Evolutionary conservation across 257 asterid genomes (phyloP).

Genomic region (Mentha longifolia): DNA sequence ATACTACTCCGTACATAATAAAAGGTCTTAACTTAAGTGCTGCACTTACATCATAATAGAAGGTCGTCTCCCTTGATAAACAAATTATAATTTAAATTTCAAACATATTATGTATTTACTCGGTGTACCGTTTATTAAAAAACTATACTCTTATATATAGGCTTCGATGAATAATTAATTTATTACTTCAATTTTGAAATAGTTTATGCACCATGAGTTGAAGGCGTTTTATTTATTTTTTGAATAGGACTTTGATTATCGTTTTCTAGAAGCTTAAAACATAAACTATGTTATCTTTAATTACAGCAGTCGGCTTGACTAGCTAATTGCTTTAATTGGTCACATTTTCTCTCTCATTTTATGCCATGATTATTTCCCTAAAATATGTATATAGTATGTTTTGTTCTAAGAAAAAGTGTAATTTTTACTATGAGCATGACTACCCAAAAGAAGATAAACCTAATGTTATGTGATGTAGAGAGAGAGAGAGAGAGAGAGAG

Average conservation of each 20-base stretch:
- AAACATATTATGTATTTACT: too few species aligned
- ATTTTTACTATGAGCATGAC: slow-evolving; percentile 7
- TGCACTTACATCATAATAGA: slow-evolving; percentile 51
- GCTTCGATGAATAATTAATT: too few species aligned
- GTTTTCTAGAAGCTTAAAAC: background rate
- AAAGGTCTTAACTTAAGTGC: slow-evolving; percentile 41
- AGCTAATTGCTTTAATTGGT: background rate
- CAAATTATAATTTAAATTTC: too few species aligned
- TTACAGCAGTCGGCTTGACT: background rate
- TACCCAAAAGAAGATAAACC: background rate
- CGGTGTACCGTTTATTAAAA: too few species aligned
- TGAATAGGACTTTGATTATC: background rate
- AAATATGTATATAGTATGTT: slow-evolving; percentile 4
- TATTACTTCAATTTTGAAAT: too few species aligned
- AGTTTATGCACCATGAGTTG: background rate
- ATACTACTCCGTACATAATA: too few species aligned
- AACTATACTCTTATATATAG: too few species aligned
- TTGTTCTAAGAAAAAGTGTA: background rate
- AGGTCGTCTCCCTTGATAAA: slow-evolving; percentile 11
- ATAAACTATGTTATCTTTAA: background rate
- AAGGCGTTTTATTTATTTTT: background rate
- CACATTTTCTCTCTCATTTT: background rate
- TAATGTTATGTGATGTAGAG: background rate
- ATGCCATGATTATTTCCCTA: background rate
- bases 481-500: slow-evolving; percentile 17